phyloP scores from a whole-genome alignment of 257 asterid species.

The Capsicum chinense region DNA sequence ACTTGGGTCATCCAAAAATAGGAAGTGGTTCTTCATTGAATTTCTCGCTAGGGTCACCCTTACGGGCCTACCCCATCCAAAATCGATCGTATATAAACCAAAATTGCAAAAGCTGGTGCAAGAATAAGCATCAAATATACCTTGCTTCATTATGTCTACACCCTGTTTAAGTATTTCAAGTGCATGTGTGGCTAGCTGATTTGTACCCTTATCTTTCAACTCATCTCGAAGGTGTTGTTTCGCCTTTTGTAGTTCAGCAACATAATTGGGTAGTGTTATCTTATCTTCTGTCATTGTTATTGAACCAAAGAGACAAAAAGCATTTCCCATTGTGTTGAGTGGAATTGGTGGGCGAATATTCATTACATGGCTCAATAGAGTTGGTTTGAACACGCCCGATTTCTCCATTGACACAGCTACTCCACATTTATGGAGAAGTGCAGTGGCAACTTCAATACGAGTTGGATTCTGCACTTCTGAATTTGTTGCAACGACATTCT shows the following conservation, averaged over 20 bases:
- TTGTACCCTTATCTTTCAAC: background rate
- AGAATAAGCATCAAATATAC: background rate
- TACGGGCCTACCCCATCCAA: slow-evolving; percentile 6
- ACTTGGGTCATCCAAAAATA: background rate
- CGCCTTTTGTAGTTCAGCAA: background rate
- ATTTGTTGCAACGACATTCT: background rate
- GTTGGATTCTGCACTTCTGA: background rate
- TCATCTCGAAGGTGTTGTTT: background rate
- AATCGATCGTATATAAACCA: background rate
- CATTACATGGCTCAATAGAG: background rate
- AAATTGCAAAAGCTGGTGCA: background rate
- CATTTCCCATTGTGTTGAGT: background rate
- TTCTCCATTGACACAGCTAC: background rate
- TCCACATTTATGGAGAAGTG: background rate
- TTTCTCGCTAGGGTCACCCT: background rate
- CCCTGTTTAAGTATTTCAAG: background rate
- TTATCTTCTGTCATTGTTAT: background rate
- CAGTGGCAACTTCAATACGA: background rate
- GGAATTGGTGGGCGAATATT: background rate
- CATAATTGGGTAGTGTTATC: background rate
- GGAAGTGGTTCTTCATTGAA: background rate
- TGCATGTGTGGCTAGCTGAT: background rate
- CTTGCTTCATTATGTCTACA: background rate
- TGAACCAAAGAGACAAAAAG: background rate
- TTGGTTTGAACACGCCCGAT: background rate